Base-by-base conservation (phyloP, 768 basidiomycete species). In the Kwoniella bestiolae region DNA sequence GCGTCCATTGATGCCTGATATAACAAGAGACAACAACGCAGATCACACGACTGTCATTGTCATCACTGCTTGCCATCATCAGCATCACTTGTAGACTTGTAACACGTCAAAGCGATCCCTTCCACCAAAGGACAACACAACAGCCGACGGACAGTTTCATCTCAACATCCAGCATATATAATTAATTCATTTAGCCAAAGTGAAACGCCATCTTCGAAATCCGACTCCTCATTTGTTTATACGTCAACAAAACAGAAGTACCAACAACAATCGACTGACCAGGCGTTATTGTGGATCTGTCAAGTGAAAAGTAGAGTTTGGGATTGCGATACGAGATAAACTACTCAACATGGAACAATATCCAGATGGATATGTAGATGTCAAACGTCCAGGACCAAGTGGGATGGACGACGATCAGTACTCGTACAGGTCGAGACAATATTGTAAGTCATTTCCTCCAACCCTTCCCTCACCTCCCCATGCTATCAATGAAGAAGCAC, bases 341-440 rank as follows among this genome's bases (percentile, higher is more conserved):
- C 38, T 11, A 55, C 16, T 34, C 44, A 58, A 28, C 35, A 67
- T 62, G 66, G 66, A 67, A 46, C 66, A 67, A 26, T 67, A 67
- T 58, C 60, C 52, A 14, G 66, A 67, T 34, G 68, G 63, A 32
- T 69, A 41, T 35, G 68, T 61, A 21, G 68, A 69, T 21, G 64
- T 66, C n/a, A 69, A 69, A 53, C 66, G 66, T 47, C 60, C 66
- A 52, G 53, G 56, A 16, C 55, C 5, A 25, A 56, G 29, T 26
- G 57, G 49, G 26, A 51, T 35, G 49, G 67, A 68, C 26, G 49
- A 60, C 58, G 63, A 61, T 14, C 59, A 66, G 50, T 61, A 66
- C 35, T 31, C 38, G 16, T 63, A 63, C 53, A 29, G 63, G 21
- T 50, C 47, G 31, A 57, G 63, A 32, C 63, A 65, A 26, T 65